Evolutionary conservation across 2,329 filamentous ascomycete genomes (phyloP), one percentile per base, ranked within the genome.

Genomic region (Arthrobotrys megalospora): DNA sequence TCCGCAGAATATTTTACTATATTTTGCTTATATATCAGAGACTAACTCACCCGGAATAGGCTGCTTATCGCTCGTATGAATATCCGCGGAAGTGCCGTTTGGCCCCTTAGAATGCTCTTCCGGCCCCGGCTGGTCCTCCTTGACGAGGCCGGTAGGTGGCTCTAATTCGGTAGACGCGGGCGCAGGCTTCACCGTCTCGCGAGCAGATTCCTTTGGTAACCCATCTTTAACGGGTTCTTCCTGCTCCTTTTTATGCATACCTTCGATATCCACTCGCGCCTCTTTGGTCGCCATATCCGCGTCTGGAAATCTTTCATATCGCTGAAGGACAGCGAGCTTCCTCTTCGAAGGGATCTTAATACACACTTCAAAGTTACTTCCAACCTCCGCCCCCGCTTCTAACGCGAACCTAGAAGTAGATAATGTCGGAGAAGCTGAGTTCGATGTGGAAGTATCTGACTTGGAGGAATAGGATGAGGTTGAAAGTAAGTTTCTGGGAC

Each of bases 271-370:
- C n/a, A 53, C 11, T 14, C 16, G 36, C 10, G 41, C 58, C n/a
- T 24, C 64, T 21, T 38, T 11, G 1, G 60, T 60, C 14, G 38
- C 66, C n/a, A 38, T 32, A 50, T 78, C 75, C 4, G 67, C 75
- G 6, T 55, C 45, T 7, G 75, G 75, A 41, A 72, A 78, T 12
- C 52, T 50, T 52, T 78, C 45, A 19, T 78, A 78, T 53, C 38
- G 43, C 53, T 64, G 67, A 7, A 78, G 45, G 3, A 60, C 21
- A 12, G 62, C 75, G 1, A 63, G 60, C 16, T 72, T 72, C 36
- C 75, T 43, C 63, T 64, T 78, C 34, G 75, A 78, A 19, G 75
- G 75, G 8, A 78, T 48, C 53, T 62, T 53, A 21, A 78, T 72
- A 14, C 75, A 52, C 34, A 78, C 75, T 55, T 78, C 75, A 53